Evolutionary conservation across 441 rosid genomes (phyloP).

Genomic region (Iberis amara): DNA sequence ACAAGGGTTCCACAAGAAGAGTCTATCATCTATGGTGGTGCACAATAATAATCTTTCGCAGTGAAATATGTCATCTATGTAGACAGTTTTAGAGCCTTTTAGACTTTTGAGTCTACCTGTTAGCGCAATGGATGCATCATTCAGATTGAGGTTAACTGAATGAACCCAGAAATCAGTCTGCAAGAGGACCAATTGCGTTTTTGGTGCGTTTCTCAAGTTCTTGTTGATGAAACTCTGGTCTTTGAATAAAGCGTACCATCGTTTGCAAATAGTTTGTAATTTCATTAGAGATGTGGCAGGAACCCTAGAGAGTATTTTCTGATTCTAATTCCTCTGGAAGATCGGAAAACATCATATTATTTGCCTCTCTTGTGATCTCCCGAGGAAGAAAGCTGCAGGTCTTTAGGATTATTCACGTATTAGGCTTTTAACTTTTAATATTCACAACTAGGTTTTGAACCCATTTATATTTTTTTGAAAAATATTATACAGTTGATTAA

Average conservation of each 20-base stretch:
- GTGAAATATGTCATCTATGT: neutral
- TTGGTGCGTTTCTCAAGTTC: neutral
- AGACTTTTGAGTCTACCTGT: neutral
- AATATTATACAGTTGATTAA: too few relatives aligned
- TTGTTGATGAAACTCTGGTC: neutral
- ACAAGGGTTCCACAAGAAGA: conserved; percentile 1
- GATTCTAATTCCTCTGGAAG: neutral
- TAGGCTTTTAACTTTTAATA: too few relatives aligned
- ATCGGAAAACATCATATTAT: neutral
- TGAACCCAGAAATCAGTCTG: neutral
- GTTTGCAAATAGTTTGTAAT: neutral
- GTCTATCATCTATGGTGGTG: neutral
- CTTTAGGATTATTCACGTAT: too few relatives aligned
- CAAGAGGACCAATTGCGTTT: neutral
- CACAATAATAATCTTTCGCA: neutral
- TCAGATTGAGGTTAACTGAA: neutral
- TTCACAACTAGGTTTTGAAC: too few relatives aligned
- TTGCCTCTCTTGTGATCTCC: too few relatives aligned
- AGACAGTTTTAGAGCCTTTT: neutral
- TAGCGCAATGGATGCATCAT: neutral
- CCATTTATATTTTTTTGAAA: too few relatives aligned
- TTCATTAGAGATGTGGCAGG: neutral
- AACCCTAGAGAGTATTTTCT: conserved; percentile 9
- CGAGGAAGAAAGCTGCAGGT: too few relatives aligned
- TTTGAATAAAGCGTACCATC: conserved; percentile 12